phyloP scores from a whole-genome alignment of 192 early-diverging fungal genomes.

The Diversispora eburnea region DNA sequence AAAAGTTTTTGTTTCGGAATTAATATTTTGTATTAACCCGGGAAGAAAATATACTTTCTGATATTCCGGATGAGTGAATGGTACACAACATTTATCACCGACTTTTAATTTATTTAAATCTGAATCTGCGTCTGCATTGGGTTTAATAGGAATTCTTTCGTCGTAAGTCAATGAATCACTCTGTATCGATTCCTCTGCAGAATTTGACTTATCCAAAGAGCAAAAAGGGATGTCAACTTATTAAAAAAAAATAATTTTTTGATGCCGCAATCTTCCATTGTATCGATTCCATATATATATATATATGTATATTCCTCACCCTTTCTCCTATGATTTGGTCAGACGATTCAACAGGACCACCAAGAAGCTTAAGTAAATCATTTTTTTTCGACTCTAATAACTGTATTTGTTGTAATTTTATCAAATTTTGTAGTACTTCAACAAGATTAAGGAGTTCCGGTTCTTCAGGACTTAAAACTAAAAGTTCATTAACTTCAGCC shows the following conservation, averaged over 20 bases:
- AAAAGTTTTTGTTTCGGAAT: slow-evolving; percentile 2
- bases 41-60: slow-evolving; percentile 16
- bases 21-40: slow-evolving; percentile 12
- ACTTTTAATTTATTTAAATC: neutral
- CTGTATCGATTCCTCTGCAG: neutral
- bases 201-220: neutral
- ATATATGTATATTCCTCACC: neutral
- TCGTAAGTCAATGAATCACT: neutral
- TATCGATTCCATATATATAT: neutral
- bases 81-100: slow-evolving; percentile 13
- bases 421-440: neutral
- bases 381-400: slow-evolving; percentile 15
- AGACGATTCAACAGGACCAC: neutral
- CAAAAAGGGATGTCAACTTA: neutral
- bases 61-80: slow-evolving; percentile 17
- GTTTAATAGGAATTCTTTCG: neutral
- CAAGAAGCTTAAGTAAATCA: neutral
- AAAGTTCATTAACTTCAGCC: neutral
- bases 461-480: slow-evolving; percentile 13
- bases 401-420: neutral
- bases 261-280: neutral
- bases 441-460: slow-evolving; percentile 1
- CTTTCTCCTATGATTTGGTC: neutral
- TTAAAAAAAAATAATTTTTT: neutral
- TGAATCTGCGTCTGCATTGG: neutral